Base-by-base conservation (phyloP, 2,329 filamentous ascomycete species). In the Microdochium nivale region DNA sequence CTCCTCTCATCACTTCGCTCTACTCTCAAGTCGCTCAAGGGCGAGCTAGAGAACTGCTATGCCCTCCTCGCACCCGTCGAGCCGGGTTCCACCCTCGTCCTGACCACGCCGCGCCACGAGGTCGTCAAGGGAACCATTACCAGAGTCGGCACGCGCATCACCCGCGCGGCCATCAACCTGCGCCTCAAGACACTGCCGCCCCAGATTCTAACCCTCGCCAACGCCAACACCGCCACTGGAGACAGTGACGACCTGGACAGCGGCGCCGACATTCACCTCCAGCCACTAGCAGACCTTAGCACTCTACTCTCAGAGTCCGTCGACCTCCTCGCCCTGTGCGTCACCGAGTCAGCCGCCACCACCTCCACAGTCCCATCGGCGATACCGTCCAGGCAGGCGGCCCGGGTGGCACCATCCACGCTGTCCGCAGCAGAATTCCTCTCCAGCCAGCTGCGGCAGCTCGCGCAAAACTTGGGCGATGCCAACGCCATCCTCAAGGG, bases 121-220 rank as follows among this genome's bases (percentile, higher is more conserved):
- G 83, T 81, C 58, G 84, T 97, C 56, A 99, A 99, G 68, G 94
- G 94, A 19, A 88, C 90, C 60, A 82, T 97, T 54, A 97, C 92
- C 1, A 83, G 94, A 51, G 83, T 95, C 33, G 94, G 94, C 37
- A 89, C 89, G n/a, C 83, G 87, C 49, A 86, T 99, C 56, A 86
- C 95, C 56, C 96, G 95, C 67, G 92, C 90, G 58, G 86, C 87
- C 55, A 79, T 95, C 55, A 82, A 88, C 63, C 79, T 96, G 33
- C 85, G 87, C 50, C 79, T 96, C 13, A 78, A 81, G 55, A 90
- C 85, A 52, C 76, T 88, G 44, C 76, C 80, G 1, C 62, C 71
- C 5, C 69, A 77, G 53, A 73, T 73, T 13, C 62, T 83, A 16
- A 66, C 68, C 53, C 68, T 82, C 55, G 69, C 79, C 52, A 69